Conservation (phyloP, 805 yeast species). For the Starmerella geochares region DNA sequence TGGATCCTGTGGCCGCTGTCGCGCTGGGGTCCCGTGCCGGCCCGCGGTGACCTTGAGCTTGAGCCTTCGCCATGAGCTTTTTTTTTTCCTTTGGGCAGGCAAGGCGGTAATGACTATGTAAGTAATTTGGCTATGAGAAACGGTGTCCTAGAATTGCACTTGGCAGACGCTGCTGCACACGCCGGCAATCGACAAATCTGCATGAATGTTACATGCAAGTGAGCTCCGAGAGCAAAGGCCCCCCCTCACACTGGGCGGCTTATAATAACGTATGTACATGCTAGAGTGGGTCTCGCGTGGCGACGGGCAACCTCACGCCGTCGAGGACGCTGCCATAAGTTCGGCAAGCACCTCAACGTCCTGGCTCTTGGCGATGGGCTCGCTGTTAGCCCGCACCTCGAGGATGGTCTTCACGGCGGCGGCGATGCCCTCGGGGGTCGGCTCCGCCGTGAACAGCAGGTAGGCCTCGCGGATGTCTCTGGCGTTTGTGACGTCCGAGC, state of each 20-base stretch:
- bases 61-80: no score
- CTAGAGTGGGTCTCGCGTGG: background rate
- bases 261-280: constrained; percentile 2
- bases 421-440: constrained; percentile 34
- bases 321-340: constrained; percentile 21
- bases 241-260: no score
- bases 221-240: no score
- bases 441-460: constrained; percentile 40
- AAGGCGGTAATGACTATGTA: no score
- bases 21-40: constrained; percentile 43
- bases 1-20: constrained; percentile 59
- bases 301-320: background rate
- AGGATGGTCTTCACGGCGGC: constrained; percentile 37
- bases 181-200: no score
- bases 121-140: no score
- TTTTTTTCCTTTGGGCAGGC: no score
- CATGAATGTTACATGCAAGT: no score
- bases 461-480: constrained; percentile 39
- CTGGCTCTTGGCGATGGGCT: constrained; percentile 22
- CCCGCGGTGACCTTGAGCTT: constrained; percentile 6
- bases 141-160: no score
- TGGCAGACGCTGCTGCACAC: no score
- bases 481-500: constrained; percentile 22
- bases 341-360: constrained; percentile 27
- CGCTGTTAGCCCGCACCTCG: constrained; percentile 38